Percentiles rank a stretch among this genome's conserved stretches.
phyloP scores from a whole-genome alignment of 148 eudicot species.

The Suaeda aralocaspica region DNA sequence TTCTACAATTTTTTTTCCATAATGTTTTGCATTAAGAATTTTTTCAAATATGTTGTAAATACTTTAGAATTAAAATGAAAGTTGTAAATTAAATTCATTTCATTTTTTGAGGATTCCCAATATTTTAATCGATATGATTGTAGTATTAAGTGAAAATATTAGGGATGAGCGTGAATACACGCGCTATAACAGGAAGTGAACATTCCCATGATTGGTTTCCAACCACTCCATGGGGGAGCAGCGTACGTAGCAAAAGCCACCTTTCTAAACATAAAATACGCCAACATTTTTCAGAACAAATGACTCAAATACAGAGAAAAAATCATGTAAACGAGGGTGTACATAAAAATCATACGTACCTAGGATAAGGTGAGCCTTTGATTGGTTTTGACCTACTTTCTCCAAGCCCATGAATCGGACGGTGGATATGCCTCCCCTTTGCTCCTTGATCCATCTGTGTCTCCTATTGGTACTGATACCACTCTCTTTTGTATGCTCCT shows the following conservation, averaged over 20 bases:
- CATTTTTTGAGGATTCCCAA: no score
- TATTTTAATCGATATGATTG: no score
- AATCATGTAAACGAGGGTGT: background rate
- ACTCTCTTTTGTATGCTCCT: conserved; percentile 46
- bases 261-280: conserved; percentile 22
- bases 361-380: conserved; percentile 70
- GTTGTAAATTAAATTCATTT: no score
- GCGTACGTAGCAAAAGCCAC: conserved; percentile 23
- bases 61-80: no score
- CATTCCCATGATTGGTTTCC: conserved; percentile 21
- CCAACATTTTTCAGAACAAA: no score
- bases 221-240: conserved; percentile 18
- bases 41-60: no score
- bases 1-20: no score
- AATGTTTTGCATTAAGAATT: no score
- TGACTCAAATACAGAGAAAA: background rate
- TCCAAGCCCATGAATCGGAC: conserved; percentile 76
- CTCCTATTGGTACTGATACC: conserved; percentile 45
- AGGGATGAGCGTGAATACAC: background rate
- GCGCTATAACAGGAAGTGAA: conserved; percentile 25
- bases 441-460: conserved; percentile 42
- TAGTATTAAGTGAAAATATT: no score
- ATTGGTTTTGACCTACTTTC: conserved; percentile 80
- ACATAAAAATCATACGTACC: conserved; percentile 28
- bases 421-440: conserved; percentile 59